phyloP scores from a whole-genome alignment of 345 rosid genomes.

The Hevea brasiliensis region DNA sequence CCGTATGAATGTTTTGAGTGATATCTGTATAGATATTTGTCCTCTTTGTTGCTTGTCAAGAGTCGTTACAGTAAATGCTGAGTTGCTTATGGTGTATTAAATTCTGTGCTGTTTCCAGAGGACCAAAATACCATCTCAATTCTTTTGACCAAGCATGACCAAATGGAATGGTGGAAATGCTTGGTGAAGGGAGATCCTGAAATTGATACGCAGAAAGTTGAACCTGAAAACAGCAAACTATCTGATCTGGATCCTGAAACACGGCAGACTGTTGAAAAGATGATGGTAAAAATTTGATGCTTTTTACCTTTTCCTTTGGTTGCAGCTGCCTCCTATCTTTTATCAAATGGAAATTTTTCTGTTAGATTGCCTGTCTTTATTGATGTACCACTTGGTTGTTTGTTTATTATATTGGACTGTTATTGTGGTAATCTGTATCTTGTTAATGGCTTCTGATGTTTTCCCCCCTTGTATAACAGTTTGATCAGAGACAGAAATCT shows the following conservation, averaged over 20 bases:
- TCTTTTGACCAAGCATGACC: slow-evolving; percentile 85
- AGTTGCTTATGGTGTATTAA: slow-evolving; percentile 1
- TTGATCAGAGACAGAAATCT: slow-evolving; percentile 87
- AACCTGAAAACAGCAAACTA: slow-evolving; percentile 83
- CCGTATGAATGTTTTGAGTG: not conserved
- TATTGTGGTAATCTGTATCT: not conserved
- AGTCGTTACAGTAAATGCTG: not conserved
- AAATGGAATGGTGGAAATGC: slow-evolving; percentile 95
- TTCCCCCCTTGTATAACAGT: slow-evolving; percentile 35
- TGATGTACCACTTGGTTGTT: not conserved
- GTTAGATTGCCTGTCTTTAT: not conserved
- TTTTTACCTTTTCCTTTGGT: not conserved
- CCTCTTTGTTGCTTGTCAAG: too few species aligned
- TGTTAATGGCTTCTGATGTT: not conserved
- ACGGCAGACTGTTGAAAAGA: slow-evolving; percentile 74
- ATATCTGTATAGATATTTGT: not conserved
- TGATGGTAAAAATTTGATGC: slow-evolving; percentile 59
- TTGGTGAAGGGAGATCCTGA: slow-evolving; percentile 82
- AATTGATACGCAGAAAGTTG: slow-evolving; percentile 90
- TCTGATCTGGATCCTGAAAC: slow-evolving; percentile 84
- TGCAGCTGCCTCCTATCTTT: not conserved
- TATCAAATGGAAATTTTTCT: not conserved
- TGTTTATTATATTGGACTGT: not conserved
- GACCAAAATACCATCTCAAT: slow-evolving; percentile 60
- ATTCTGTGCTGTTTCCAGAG: slow-evolving; percentile 40